A percentile compares a stretch with the other conserved stretches of the same genome.
These are phyloP conservation scores for Elongisporangium senticosum DNA, from an alignment of 352 stramenopile species.

Conservation along the genomic window DNA sequence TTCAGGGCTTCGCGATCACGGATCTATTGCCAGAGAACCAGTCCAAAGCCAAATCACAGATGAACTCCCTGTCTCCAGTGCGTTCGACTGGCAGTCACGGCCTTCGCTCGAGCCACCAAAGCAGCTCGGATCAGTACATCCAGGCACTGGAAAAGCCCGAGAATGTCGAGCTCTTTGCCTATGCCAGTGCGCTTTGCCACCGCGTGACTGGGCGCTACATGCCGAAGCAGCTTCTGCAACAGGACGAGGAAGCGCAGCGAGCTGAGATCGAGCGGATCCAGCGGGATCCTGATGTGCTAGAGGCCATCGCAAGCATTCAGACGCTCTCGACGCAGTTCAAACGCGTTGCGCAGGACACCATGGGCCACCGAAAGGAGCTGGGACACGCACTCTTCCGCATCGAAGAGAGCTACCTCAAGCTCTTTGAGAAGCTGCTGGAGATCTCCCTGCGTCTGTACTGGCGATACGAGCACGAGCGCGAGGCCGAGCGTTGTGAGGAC, in stretches of 20 bases:
- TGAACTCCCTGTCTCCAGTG: not conserved
- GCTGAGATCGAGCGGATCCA: conserved; percentile 54
- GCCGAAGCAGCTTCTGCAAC: conserved; percentile 31
- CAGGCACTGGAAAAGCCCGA: conserved; percentile 34
- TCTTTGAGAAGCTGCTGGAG: conserved; percentile 76
- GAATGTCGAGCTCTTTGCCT: conserved; percentile 63
- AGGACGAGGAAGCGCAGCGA: conserved; percentile 38
- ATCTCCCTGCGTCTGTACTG: conserved; percentile 67
- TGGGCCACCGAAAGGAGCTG: conserved; percentile 61
- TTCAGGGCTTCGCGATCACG: not conserved
- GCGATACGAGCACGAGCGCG: conserved; percentile 54
- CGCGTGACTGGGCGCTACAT: conserved; percentile 61
- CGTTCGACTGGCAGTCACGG: not conserved
- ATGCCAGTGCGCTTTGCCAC: conserved; percentile 59
- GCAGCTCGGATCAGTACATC: conserved; percentile 21
- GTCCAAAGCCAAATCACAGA: not conserved
- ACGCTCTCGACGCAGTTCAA: conserved; percentile 69
- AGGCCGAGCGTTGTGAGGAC: conserved; percentile 38
- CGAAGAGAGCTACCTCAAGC: conserved; percentile 66
- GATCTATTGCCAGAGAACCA: not conserved
- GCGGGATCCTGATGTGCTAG: conserved; percentile 47
- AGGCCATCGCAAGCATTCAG: conserved; percentile 41
- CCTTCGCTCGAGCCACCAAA: not conserved
- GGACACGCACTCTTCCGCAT: conserved; percentile 62
- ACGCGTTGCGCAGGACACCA: conserved; percentile 41